These are phyloP conservation scores for Cicer chorassanicum DNA, from an alignment of 306 rosid genomes.

Conservation along the genomic window DNA sequence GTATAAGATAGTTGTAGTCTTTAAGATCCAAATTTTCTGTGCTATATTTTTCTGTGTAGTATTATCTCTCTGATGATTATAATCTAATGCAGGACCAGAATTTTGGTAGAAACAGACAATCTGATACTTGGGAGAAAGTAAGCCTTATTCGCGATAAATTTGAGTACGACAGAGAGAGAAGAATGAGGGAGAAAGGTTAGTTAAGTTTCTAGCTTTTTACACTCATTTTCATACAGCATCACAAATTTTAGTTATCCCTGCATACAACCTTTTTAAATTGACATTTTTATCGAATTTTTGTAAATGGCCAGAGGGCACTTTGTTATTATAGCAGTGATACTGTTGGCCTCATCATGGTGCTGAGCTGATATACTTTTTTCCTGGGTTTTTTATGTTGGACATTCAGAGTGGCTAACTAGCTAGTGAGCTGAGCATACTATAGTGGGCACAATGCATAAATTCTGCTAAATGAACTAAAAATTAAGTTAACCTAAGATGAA, in stretches of 20 bases:
- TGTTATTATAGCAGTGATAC: not conserved
- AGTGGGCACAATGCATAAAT: not conserved
- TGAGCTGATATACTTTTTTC: not conserved
- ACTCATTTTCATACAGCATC: not conserved
- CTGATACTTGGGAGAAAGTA: constrained; percentile 71
- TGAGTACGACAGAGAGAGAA: constrained; percentile 89
- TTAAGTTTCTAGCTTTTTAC: constrained; percentile 28
- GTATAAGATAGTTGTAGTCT: constrained; percentile 20
- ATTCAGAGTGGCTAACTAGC: constrained; percentile 1
- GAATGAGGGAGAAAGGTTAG: constrained; percentile 93
- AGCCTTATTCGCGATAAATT: constrained; percentile 83
- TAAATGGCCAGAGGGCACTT: constrained; percentile 18
- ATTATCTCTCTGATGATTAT: constrained; percentile 39
- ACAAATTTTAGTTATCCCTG: constrained; percentile 2
- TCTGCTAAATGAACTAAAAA: constrained; percentile 11
- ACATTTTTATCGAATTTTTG: constrained; percentile 3
- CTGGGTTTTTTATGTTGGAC: constrained; percentile 8
- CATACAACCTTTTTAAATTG: constrained; percentile 7
- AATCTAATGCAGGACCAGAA: constrained; percentile 66
- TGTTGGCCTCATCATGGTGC: constrained; percentile 23
- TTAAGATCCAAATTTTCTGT: constrained; percentile 23
- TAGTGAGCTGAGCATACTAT: not conserved
- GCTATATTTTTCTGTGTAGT: constrained; percentile 9
- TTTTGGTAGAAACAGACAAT: constrained; percentile 58
- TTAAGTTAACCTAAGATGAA: constrained; percentile 21